A percentile compares a stretch with the other conserved stretches of the same genome.
phyloP scores from a whole-genome alignment of 208 protist genomes.

The Crithidia sp. region DNA sequence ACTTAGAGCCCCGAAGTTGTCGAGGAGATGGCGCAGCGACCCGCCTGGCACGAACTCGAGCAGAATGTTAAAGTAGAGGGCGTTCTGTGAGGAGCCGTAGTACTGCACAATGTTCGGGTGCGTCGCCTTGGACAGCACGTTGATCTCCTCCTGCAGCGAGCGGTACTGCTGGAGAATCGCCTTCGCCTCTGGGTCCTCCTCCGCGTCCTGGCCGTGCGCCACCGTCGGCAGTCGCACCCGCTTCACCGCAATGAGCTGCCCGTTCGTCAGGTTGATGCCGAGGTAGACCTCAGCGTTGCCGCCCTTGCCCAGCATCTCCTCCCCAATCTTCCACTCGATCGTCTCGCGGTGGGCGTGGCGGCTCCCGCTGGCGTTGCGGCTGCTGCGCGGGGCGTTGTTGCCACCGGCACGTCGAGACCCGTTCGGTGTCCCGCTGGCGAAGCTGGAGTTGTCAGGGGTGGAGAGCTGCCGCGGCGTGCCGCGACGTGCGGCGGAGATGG shows the following conservation, averaged over 20 bases:
- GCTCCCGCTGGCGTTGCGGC: constrained; percentile 30
- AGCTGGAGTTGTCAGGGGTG: constrained; percentile 54
- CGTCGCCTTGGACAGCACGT: constrained; percentile 85
- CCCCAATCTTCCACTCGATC: constrained; percentile 92
- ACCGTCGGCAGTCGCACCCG: constrained; percentile 74
- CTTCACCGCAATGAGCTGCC: constrained; percentile 92
- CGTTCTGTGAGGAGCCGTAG: constrained; percentile 86
- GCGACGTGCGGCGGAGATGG: constrained; percentile 28
- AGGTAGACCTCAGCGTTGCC: constrained; percentile 91
- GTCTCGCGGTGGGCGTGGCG: constrained; percentile 61
- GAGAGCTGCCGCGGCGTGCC: constrained; percentile 43
- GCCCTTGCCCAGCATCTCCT: constrained; percentile 91
- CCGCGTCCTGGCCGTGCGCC: constrained; percentile 20
- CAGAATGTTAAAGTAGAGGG: constrained; percentile 90
- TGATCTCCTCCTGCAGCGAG: constrained; percentile 89
- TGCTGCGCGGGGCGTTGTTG: constrained; percentile 9
- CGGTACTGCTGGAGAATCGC: constrained; percentile 85
- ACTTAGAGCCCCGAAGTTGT: constrained; percentile 90
- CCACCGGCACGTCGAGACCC: constrained; percentile 15
- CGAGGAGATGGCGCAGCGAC: constrained; percentile 86
- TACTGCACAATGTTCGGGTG: constrained; percentile 94
- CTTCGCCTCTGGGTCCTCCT: constrained; percentile 53
- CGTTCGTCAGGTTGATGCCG: constrained; percentile 91
- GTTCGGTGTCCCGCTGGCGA: constrained; percentile 35
- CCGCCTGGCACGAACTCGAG: constrained; percentile 92